phyloP scores from a whole-genome alignment of 257 asterid genomes.

The Rehmannia glutinosa region DNA sequence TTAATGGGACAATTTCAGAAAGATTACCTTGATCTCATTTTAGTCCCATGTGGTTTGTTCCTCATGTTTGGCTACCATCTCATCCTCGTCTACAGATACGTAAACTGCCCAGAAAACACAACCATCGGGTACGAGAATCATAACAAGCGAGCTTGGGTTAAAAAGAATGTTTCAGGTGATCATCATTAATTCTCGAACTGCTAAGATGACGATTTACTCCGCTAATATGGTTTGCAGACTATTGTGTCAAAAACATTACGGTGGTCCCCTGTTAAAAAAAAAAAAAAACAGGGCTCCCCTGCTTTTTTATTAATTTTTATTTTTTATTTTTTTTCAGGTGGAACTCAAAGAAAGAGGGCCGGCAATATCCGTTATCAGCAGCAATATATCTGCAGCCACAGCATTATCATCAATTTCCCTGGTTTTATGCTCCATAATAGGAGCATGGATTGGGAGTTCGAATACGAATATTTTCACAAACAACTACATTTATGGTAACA shows the following conservation, averaged over 20 bases:
- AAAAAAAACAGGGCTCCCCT: neutral
- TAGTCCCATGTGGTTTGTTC: constrained; percentile 47
- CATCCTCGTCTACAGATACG: constrained; percentile 46
- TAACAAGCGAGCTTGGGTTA: constrained; percentile 61
- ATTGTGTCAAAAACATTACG: no score
- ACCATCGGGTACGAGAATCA: constrained; percentile 57
- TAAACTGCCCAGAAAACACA: constrained; percentile 39
- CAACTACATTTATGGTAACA: constrained; percentile 47
- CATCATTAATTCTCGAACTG: no score
- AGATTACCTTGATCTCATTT: constrained; percentile 42
- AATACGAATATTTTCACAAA: constrained; percentile 28
- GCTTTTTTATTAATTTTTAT: neutral
- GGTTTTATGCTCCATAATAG: constrained; percentile 45
- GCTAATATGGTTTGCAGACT: no score
- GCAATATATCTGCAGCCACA: constrained; percentile 42
- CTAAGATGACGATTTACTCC: no score
- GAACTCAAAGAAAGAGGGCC: constrained; percentile 44
- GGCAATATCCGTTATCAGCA: constrained; percentile 40
- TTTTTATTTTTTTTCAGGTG: constrained; percentile 21
- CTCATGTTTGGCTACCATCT: constrained; percentile 63
- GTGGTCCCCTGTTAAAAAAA: no score
- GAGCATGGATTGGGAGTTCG: constrained; percentile 65
- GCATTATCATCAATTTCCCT: constrained; percentile 49
- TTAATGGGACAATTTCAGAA: constrained; percentile 35
- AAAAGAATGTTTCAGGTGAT: constrained; percentile 47